phyloP scores from a whole-genome alignment of 148 eudicot genomes.

The Silene conica region DNA sequence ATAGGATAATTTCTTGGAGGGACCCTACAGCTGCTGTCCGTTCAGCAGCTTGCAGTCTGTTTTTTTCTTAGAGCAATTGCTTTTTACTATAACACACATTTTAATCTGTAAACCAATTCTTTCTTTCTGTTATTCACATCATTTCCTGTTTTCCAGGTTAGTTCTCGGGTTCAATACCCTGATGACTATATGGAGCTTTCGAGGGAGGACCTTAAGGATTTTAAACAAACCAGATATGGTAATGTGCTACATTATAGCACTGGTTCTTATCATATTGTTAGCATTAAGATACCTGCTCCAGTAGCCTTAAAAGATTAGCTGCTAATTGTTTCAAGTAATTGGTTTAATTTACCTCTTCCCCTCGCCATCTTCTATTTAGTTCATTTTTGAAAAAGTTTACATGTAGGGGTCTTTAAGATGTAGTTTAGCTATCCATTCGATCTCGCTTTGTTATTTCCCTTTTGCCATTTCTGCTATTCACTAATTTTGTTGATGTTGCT shows the following conservation, averaged over 20 bases:
- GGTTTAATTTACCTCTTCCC: not conserved
- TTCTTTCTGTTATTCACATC: slow-evolving; percentile 11
- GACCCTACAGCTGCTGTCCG: not conserved
- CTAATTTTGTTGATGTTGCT: slow-evolving; percentile 25
- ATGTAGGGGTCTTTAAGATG: slow-evolving; percentile 47
- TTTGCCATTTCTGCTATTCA: not conserved
- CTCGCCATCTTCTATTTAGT: slow-evolving; percentile 1
- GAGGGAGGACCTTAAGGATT: slow-evolving; percentile 88
- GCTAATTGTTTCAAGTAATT: not conserved
- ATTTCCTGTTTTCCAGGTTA: slow-evolving; percentile 51
- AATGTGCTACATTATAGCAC: slow-evolving; percentile 17
- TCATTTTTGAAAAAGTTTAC: slow-evolving; percentile 62
- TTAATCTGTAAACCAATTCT: not conserved
- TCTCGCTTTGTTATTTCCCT: not conserved
- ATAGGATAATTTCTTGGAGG: not conserved
- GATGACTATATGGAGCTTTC: slow-evolving; percentile 81
- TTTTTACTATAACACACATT: not conserved
- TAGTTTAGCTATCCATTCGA: slow-evolving; percentile 4
- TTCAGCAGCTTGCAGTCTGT: not conserved
- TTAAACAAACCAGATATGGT: slow-evolving; percentile 98
- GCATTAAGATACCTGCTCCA: not conserved
- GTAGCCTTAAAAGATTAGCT: not conserved
- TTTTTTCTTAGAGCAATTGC: not conserved
- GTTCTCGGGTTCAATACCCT: slow-evolving; percentile 93
- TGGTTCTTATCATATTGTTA: not conserved